Percentiles rank a stretch among this genome's conserved stretches.
Evolutionary conservation across 306 rosid species (phyloP).

Genomic region (Vigna angularis): DNA sequence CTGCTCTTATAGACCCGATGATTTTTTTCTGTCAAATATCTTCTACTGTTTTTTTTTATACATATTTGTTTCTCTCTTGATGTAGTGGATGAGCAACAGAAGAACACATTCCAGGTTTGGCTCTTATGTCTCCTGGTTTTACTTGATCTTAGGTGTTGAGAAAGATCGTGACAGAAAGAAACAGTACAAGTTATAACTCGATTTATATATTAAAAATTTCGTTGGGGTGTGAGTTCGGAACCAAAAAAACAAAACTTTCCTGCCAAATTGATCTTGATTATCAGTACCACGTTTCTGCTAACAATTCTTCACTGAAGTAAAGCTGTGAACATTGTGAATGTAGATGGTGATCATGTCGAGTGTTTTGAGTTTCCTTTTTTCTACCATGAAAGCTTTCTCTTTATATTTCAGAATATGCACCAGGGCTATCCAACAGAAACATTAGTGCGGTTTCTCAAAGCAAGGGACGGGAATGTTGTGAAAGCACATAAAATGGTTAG

Average conservation of each 20-base stretch:
- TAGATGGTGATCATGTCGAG: neutral
- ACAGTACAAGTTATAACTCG: neutral
- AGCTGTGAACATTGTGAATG: neutral
- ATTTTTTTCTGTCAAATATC: neutral
- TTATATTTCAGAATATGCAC: constrained; percentile 17
- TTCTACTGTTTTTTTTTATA: neutral
- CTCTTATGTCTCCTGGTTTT: neutral
- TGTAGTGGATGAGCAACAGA: constrained; percentile 25
- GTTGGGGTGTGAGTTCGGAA: neutral
- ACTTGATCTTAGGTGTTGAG: neutral
- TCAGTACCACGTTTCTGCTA: neutral
- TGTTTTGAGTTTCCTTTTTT: neutral
- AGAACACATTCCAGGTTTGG: constrained; percentile 23
- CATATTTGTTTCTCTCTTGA: neutral
- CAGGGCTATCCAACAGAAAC: constrained; percentile 19
- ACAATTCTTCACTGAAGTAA: neutral
- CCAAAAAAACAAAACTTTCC: neutral
- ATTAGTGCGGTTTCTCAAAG: constrained; percentile 22
- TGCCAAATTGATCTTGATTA: neutral
- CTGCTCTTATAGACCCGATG: neutral
- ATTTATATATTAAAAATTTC: neutral
- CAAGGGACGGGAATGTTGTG: constrained; percentile 15
- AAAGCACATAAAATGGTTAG: constrained; percentile 31
- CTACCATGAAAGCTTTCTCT: neutral
- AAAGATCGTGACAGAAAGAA: neutral